Evolutionary conservation across 495 filamentous ascomycete genomes (phyloP).

Genomic region (Podospora comata): DNA sequence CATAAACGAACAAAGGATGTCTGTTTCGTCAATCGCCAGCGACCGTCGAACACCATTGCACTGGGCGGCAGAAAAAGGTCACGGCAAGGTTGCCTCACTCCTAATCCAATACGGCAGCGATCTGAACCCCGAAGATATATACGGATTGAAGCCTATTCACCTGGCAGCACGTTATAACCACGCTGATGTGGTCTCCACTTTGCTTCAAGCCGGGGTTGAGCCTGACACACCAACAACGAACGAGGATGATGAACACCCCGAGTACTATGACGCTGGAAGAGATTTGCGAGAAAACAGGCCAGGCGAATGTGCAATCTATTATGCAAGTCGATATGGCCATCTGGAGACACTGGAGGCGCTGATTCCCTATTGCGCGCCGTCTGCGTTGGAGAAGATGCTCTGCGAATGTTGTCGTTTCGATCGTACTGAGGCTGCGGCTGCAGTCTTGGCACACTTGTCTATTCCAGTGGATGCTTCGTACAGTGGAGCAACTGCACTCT

Average conservation of each 20-base stretch:
- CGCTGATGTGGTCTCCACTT: slow-evolving; percentile 16
- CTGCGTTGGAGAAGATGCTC: slow-evolving; percentile 12
- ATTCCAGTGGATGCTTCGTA: slow-evolving; percentile 13
- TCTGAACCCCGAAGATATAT: slow-evolving; percentile 13
- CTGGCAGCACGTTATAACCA: slow-evolving; percentile 20
- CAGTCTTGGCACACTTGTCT: slow-evolving; percentile 9
- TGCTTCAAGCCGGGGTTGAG: slow-evolving; percentile 31
- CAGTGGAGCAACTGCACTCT: slow-evolving; percentile 10
- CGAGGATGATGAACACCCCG: slow-evolving; percentile 10
- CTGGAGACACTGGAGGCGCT: slow-evolving; percentile 21
- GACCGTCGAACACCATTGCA: slow-evolving; percentile 27
- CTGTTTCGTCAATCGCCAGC: neutral
- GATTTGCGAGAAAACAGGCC: slow-evolving; percentile 6
- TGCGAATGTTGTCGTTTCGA: slow-evolving; percentile 7
- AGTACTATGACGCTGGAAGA: slow-evolving; percentile 5
- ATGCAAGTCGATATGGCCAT: slow-evolving; percentile 21
- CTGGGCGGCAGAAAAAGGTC: slow-evolving; percentile 23
- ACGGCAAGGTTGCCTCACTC: slow-evolving; percentile 20
- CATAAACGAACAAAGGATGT: slow-evolving; percentile 12
- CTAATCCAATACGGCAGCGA: slow-evolving; percentile 25
- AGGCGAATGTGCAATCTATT: slow-evolving; percentile 20
- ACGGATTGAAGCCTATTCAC: slow-evolving; percentile 30
- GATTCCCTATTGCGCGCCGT: slow-evolving; percentile 15
- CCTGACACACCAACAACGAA: slow-evolving; percentile 29
- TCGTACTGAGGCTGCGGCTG: slow-evolving; percentile 8